Base-by-base conservation (phyloP, 2,329 filamentous ascomycete genomes). In the Phaeosphaeria sp. region DNA sequence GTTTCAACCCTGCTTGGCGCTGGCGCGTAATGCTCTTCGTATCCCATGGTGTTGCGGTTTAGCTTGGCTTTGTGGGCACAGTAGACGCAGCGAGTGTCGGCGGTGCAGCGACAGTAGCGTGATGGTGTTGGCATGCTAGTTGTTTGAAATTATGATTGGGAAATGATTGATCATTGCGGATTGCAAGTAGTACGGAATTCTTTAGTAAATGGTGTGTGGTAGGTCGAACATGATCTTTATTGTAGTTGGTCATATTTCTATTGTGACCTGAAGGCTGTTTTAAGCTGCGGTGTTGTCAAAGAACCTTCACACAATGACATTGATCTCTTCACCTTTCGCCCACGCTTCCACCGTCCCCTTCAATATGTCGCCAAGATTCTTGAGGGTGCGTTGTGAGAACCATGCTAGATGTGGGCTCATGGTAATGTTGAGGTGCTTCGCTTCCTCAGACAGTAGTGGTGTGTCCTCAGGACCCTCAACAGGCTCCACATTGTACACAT, bases 401-500 rank as follows among this genome's bases (percentile, higher is more conserved):
- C 84, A 86, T 1, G 84, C 84, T 40, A 85, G 59, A 72, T 87
- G 84, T 18, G 83, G 83, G 48, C 77, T 83, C 42, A 84, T 63
- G 0, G 83, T 79, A 57, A 87, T 68, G 57, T 85, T 84, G 13
- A 84, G 77, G 20, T 78, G 75, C 50, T 77, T 73, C 2, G 74
- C 74, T 18, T 81, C 80, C n/a, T 80, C 73, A 6, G 73, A 65
- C 22, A 84, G 64, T 46, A 85, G 68, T 0, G 79, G 77, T 6
- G 77, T 80, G 21, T 78, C 80, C 15, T 78, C 74, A 47, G 66
- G 59, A 0, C 72, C 72, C 40, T 75, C 78, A 3, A 75, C 78
- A 18, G 83, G 83, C 62, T 86, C 83, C 22, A 74, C 73, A 43
- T 74, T 68, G 52, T 83, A 82, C 7, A 85, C 83, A 69, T 85